Evolutionary conservation across 2,329 filamentous ascomycete genomes (phyloP).

Genomic region (Stachybotrys echinatus): DNA sequence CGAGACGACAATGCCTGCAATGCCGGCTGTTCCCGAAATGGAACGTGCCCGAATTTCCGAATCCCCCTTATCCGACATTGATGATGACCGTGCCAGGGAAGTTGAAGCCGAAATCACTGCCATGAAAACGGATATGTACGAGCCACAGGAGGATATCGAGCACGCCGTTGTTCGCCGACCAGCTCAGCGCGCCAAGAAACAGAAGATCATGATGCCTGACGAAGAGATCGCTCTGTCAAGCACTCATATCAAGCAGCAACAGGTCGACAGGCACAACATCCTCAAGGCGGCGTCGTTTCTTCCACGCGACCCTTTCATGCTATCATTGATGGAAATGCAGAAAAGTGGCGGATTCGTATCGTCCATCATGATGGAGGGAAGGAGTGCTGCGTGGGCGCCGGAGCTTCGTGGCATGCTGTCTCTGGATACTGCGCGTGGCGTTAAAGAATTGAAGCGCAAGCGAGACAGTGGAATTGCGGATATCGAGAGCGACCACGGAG

Average conservation of each 20-base stretch:
- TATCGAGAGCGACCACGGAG: conserved; percentile 61
- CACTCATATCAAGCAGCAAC: conserved; percentile 77
- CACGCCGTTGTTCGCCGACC: conserved; percentile 59
- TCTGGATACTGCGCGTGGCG: conserved; percentile 69
- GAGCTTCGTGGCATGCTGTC: conserved; percentile 92
- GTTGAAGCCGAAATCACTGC: conserved; percentile 54
- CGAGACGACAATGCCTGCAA: conserved; percentile 50
- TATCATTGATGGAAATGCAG: conserved; percentile 88
- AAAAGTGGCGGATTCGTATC: conserved; percentile 86
- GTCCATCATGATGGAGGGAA: conserved; percentile 76
- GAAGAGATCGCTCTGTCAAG: conserved; percentile 71
- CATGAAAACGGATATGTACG: conserved; percentile 54
- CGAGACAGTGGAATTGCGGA: conserved; percentile 83
- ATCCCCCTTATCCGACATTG: conserved; percentile 65
- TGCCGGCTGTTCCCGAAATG: conserved; percentile 39
- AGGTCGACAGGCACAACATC: conserved; percentile 80
- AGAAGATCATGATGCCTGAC: conserved; percentile 80
- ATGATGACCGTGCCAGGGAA: conserved; percentile 55
- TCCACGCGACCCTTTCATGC: conserved; percentile 77
- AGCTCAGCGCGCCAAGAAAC: conserved; percentile 67
- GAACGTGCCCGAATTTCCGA: conserved; percentile 60
- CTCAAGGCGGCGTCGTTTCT: conserved; percentile 78
- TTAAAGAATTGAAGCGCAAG: conserved; percentile 86
- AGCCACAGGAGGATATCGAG: conserved; percentile 53
- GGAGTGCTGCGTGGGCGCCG: conserved; percentile 78